Evolutionary conservation across 1,284 basidiomycete genomes (phyloP).

Genomic region (Stygiomarasmius scandens): DNA sequence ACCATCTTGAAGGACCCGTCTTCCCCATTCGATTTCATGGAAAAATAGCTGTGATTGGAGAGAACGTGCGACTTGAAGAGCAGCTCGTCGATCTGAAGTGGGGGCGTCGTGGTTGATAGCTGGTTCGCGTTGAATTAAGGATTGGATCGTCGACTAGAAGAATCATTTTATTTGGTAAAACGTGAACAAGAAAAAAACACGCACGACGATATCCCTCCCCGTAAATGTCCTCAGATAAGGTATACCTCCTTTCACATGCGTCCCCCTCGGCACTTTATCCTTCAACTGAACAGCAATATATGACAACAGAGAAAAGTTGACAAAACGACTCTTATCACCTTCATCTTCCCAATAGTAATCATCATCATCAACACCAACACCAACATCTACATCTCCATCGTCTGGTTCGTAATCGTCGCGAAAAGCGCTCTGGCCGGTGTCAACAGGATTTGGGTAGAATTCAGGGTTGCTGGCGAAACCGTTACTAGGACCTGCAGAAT

Average conservation of each 20-base stretch:
- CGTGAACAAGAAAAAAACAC: conserved; percentile 33
- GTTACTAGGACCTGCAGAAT: too few species aligned
- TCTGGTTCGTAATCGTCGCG: too few species aligned
- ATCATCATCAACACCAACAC: conserved; percentile 40
- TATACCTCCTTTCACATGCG: conserved; percentile 90
- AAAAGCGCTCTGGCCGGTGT: too few species aligned
- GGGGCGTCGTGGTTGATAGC: conserved; percentile 70
- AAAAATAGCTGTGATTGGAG: conserved; percentile 94
- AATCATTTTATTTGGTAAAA: neutral
- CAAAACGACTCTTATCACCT: conserved; percentile 75
- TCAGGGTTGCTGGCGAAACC: too few species aligned
- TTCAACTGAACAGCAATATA: conserved; percentile 87
- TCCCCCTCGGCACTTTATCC: conserved; percentile 83
- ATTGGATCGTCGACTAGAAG: conserved; percentile 83
- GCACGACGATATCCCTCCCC: conserved; percentile 88
- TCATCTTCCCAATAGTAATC: conserved; percentile 70
- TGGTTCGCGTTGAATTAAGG: conserved; percentile 73
- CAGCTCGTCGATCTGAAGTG: conserved; percentile 75
- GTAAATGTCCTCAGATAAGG: conserved; percentile 89
- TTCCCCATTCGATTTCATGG: conserved; percentile 96
- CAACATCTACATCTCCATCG: too few species aligned
- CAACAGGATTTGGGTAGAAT: too few species aligned
- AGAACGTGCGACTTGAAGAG: conserved; percentile 85
- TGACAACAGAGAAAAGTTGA: conserved; percentile 86
- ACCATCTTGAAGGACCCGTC: conserved; percentile 81